Base-by-base conservation (phyloP, 176 grass and related monocot species). In the Oryza meridionalis region DNA sequence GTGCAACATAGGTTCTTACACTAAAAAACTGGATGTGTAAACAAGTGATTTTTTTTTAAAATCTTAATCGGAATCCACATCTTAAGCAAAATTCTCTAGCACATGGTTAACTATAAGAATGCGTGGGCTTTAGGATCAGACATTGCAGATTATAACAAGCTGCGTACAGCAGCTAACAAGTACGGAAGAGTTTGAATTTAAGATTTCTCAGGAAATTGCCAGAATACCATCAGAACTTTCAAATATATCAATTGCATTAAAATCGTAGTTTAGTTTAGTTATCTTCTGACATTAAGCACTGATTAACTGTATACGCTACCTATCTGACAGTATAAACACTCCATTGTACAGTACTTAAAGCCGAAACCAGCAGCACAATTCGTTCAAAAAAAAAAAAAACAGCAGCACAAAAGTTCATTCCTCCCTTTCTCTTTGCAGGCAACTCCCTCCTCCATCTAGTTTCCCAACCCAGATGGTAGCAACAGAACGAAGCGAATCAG, bases 101-200 rank as follows among this genome's bases (percentile, higher is more conserved):
- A 2, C 24, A 33, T 85, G 24, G 49, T 71, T 45, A 27, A 17
- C 12, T 51, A 51, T 35, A 70, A 22, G 77, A 66, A 25, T 43
- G 50, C 6, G 24, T 24, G 51, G 29, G 21, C 32, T 86, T 17
- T 31, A 59, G 4, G 22, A 69, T 65, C 16, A 6, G 37, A 44
- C 47, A 65, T 59, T 77, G 43, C 45, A 38, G 58, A 73, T 82
- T 51, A 45, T n/a, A 81, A 11, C 2, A 19, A n/a, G 58, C 59
- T 37, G 74, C 74, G 19, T 21, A 72, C 11, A 78, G 25, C 25
- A 67, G 63, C 11, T 37, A 84, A 75, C 2, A 51, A 7, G 53
- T 55, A 21, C 1, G 31, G 55, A 25, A n/a, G 1, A 59, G 31
- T 50, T 62, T 31, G 27, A 71, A 67, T 77, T 67, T 44, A 40